A percentile compares a stretch with the other conserved stretches of the same genome.
Conservation (phyloP, 2,329 filamentous ascomycete species). For the Fusarium goolgardi region DNA sequence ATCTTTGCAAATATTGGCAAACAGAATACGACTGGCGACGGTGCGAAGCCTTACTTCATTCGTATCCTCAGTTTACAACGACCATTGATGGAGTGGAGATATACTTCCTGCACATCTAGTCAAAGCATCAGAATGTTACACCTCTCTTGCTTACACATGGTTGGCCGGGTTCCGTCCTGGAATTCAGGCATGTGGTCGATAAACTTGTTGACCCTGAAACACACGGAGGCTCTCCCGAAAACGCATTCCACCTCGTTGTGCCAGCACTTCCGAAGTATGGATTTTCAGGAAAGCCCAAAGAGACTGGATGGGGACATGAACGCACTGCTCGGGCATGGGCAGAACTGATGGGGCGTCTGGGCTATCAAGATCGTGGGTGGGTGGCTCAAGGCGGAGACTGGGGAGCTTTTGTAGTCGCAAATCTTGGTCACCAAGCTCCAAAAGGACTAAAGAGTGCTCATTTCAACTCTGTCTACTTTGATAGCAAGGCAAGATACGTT, state of each 20-base stretch:
- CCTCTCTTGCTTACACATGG: slow-evolving; percentile 22
- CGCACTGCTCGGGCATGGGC: slow-evolving; percentile 14
- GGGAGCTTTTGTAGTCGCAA: slow-evolving; percentile 13
- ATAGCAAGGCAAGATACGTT: not conserved
- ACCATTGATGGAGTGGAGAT: slow-evolving; percentile 13
- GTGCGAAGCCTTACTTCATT: slow-evolving; percentile 12
- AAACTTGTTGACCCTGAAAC: slow-evolving; percentile 9
- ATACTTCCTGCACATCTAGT: slow-evolving; percentile 18
- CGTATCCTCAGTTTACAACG: slow-evolving; percentile 12
- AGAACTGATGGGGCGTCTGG: slow-evolving; percentile 13
- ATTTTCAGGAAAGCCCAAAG: slow-evolving; percentile 19
- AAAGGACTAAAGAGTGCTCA: slow-evolving; percentile 21
- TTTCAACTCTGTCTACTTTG: slow-evolving; percentile 23
- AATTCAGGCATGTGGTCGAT: slow-evolving; percentile 12
- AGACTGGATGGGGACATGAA: slow-evolving; percentile 12
- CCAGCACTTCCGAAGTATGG: slow-evolving; percentile 21
- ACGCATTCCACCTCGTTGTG: slow-evolving; percentile 15
- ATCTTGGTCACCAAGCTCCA: slow-evolving; percentile 13
- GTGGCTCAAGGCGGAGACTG: slow-evolving; percentile 23
- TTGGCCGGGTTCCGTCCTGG: slow-evolving; percentile 19
- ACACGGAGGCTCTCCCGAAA: not conserved
- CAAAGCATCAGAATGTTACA: slow-evolving; percentile 2
- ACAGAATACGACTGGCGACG: slow-evolving; percentile 14
- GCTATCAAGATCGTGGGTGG: slow-evolving; percentile 6
- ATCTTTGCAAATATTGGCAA: slow-evolving; percentile 15